Base-by-base conservation (phyloP, 768 basidiomycete genomes). In the Gloeopeniophorella convolvens region DNA sequence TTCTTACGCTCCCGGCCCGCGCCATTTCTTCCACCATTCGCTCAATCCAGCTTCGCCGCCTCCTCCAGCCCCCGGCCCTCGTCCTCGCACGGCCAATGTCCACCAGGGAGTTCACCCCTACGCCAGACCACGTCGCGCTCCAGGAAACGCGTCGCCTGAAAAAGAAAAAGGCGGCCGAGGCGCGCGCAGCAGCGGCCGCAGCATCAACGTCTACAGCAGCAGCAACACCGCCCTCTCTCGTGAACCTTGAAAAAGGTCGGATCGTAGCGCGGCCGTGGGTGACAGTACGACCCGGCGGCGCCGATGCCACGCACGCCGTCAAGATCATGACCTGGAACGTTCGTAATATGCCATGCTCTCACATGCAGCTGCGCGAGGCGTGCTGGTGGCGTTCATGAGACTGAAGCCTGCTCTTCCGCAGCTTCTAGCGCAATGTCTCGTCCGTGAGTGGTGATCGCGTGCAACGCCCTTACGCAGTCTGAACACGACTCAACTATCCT, bases 281-380 rank as follows among this genome's bases (percentile, higher is more conserved):
- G 36, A 56, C 60, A 11, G 57, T 69, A 26, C 46, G 55, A 4
- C 28, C 35, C 11, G 26, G 34, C 24, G 40, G 11, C 40, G 28
- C 50, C n/a, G 31, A 18, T 7, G 9, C 28, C 30, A 41, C 41
- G 10, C 57, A 30, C 12, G 55, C 23, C 3, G 51, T 82, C 54
- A 86, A 72, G 61, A 63, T 92, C 42, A 71, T 88, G 70, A 85
- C 85, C 4, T 92, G 89, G 88, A 92, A 92, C 71, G 86, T 91
- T 51, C 56, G 86, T 82, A 18, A 23, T 28, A 37, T 44, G 55
- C 54, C 39, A 30, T 50, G 39, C n/a, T 44, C 34, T 8, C 46
- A 39, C 48, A 45, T 31, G 28, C 13, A 37, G 27, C 46, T 45
- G 41, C 48, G 56, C 55, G 28, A 60, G 46, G 44, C 30, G 44